Base-by-base conservation (phyloP, 805 yeast species). In the Scheffersomyces amazonensis region DNA sequence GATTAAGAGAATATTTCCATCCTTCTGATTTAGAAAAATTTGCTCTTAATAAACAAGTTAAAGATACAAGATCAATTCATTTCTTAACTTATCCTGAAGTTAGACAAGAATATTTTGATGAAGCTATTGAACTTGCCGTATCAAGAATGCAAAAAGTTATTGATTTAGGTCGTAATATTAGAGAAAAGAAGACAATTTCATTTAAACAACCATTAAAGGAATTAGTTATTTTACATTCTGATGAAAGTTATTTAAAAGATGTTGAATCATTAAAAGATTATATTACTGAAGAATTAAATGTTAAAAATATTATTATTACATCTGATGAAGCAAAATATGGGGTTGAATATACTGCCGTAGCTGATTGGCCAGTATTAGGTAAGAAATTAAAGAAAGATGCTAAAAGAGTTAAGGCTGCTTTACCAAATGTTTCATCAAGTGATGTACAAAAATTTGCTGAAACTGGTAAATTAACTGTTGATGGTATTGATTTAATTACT, bases 341-440 rank as follows among this genome's bases (percentile, higher is more conserved):
- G 54, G 98, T 93, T 44, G 86, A 83, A 60, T 91, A 90, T 73
- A 80, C 77, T 47, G 97, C 91, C 31, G 95, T 87, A 63, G 99
- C 99, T 34, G 99, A 93, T 71, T 93, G 99, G 99, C 96, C 98
- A 41, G 87, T 89, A 16, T 76, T 93, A 51, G 99, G 99, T 70
- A 93, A 91, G 76, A 93, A 93, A 69, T 78, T 93, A 66, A 91
- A 89, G 80, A 81, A 83, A 60, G 98, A 90, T 54, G 95, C 87
- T 44, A 88, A 86, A 70, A 83, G 80, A 63, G 99, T 93, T 43
- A 95, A 91, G 76, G 95, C 83, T 56, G 98, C 95, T 13, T 76
- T 93, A 52, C 98, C 97, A 47, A 58, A 57, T 8, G 77, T 93
- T 36, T 69, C 91, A 16, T 84, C 97, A 9, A 85, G 73, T 12